Base-by-base conservation (phyloP, 176 grass and related monocot species). In the Guadua angustifolia region DNA sequence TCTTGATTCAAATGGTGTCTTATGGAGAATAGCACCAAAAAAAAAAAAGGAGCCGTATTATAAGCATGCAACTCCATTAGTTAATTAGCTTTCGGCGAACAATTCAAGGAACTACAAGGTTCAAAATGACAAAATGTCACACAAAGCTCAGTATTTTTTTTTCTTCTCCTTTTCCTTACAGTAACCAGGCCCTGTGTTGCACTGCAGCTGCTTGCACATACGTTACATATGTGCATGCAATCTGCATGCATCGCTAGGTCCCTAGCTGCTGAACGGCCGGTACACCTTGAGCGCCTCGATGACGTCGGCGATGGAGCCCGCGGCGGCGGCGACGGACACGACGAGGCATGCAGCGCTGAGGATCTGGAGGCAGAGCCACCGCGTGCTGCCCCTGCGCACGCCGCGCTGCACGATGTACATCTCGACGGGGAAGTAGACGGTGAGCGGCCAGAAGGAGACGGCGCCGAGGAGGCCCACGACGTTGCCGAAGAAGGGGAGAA, bases 401-500 rank as follows among this genome's bases (percentile, higher is more conserved):
- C 46, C 52, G 56, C 84, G 79, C 86, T 88, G 88, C 61, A 17
- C 79, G 60, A 94, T 69, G 92, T 88, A 94, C 87, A 92, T 92
- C 84, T 92, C 91, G 24, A 92, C 43, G 40, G 91, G 91, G 77
- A 92, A 92, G 87, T 89, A 92, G 63, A 92, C 91, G 46, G 91
- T 92, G 40, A 92, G 91, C 24, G 91, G 91, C 91, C 91, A 92
- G 84, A 92, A 92, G 0, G 87, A 79, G 33, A 92, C 46, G 43
- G 87, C 91, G 50, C 91, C 91, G 50, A 92, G 91, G 11, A 93
- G 82, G 3, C 88, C 91, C 7, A 93, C 91, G 15, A 93, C 85
- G 85, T 93, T 85, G 79, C 88, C 88, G 74, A 93, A 93, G 88
- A 93, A 93, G 0, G 91, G 91, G 1, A 93, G 88, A 6, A 93